Evolutionary conservation across 768 basidiomycete species (phyloP).

Genomic region (Sarcodon sp.): DNA sequence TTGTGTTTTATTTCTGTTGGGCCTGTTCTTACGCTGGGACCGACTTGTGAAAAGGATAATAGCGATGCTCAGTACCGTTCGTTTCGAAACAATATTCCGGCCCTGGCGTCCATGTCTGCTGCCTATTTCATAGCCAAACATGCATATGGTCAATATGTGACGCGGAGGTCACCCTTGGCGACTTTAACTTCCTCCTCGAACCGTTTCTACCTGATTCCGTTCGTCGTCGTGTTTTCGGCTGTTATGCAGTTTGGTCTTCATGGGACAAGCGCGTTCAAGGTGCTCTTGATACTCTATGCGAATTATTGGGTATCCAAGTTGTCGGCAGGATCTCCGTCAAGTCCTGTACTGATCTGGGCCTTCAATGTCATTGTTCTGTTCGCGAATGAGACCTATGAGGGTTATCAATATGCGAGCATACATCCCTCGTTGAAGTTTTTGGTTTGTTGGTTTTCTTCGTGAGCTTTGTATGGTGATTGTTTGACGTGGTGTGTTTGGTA

Average conservation of each 20-base stretch:
- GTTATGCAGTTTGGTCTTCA: constrained; percentile 65
- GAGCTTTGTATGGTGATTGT: background rate
- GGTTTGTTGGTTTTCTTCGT: constrained; percentile 29
- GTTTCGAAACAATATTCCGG: constrained; percentile 70
- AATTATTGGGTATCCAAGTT: constrained; percentile 58
- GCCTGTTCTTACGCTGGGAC: background rate
- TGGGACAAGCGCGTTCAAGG: constrained; percentile 70
- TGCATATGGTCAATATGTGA: constrained; percentile 23
- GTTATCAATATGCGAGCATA: constrained; percentile 55
- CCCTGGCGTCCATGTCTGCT: constrained; percentile 36
- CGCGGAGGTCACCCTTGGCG: constrained; percentile 8
- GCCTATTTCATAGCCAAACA: constrained; percentile 46
- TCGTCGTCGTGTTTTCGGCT: constrained; percentile 47
- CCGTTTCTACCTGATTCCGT: constrained; percentile 32
- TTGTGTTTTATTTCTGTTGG: background rate
- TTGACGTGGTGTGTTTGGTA: constrained; percentile 13
- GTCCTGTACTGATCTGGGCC: constrained; percentile 54
- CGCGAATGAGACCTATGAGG: constrained; percentile 59
- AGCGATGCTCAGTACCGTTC: constrained; percentile 85
- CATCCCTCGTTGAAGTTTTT: constrained; percentile 41
- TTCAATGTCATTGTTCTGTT: constrained; percentile 71
- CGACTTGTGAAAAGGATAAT: constrained; percentile 53
- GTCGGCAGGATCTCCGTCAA: constrained; percentile 26
- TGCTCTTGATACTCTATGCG: constrained; percentile 49
- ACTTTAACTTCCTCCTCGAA: constrained; percentile 14